Percentiles rank a stretch among this genome's conserved stretches.
phyloP scores from a whole-genome alignment of 805 yeast species.

The Saccharomyces paradoxus region DNA sequence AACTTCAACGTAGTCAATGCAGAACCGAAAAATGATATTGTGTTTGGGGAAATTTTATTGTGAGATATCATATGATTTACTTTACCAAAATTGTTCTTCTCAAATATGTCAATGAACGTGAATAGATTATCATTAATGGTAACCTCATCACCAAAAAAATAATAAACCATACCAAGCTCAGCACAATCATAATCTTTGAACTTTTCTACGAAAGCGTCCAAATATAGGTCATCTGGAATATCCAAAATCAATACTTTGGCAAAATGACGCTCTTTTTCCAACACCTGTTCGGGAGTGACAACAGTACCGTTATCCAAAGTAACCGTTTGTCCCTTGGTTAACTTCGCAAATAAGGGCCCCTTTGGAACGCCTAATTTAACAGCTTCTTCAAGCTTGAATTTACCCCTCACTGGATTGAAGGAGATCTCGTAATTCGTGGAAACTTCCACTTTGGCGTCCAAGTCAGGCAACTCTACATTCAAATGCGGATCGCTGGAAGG shows the following conservation, averaged over 20 bases:
- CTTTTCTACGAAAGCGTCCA: slow-evolving; percentile 28
- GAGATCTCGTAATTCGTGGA: slow-evolving; percentile 64
- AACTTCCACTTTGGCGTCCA: slow-evolving; percentile 25
- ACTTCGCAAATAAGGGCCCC: slow-evolving; percentile 48
- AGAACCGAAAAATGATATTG: slow-evolving; percentile 49
- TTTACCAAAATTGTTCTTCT: slow-evolving; percentile 24
- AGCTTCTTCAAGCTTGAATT: slow-evolving; percentile 62
- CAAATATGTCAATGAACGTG: slow-evolving; percentile 48
- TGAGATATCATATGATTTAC: slow-evolving; percentile 70
- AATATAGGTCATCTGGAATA: slow-evolving; percentile 49
- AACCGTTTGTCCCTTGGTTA: slow-evolving; percentile 55
- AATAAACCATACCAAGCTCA: slow-evolving; percentile 52
- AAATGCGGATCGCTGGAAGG: slow-evolving; percentile 32
- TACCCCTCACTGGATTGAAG: slow-evolving; percentile 65
- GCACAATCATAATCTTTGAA: slow-evolving; percentile 21
- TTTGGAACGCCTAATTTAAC: slow-evolving; percentile 57
- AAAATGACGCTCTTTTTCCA: slow-evolving; percentile 52
- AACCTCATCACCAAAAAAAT: slow-evolving; percentile 61
- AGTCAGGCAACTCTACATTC: slow-evolving; percentile 32
- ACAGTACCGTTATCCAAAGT: slow-evolving; percentile 49
- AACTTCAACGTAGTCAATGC: slow-evolving; percentile 48
- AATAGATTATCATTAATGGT: slow-evolving; percentile 37
- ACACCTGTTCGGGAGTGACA: slow-evolving; percentile 61
- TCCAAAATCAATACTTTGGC: slow-evolving; percentile 63
- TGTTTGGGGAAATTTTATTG: slow-evolving; percentile 50